Conservation (phyloP, 2,329 filamentous ascomycete genomes). For the Pseudocercospora eumusae region DNA sequence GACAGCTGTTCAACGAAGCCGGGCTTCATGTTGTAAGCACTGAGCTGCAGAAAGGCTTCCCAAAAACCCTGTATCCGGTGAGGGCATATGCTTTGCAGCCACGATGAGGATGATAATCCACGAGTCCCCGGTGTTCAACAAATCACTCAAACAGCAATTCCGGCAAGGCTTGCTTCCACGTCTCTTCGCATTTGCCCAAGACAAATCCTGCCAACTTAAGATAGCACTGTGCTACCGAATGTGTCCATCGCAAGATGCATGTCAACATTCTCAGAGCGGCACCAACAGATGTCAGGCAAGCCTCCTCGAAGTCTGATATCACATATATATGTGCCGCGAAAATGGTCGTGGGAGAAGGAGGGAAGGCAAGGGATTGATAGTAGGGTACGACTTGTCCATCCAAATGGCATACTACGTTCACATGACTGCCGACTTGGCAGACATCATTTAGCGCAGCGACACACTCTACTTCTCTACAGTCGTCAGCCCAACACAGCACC, state of each 20-base stretch:
- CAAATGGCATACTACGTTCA: neutral
- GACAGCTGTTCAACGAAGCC: slow-evolving; percentile 66
- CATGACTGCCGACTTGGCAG: neutral
- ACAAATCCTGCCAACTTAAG: neutral
- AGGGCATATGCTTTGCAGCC: slow-evolving; percentile 75
- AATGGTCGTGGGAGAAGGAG: too few relatives aligned
- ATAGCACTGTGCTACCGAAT: neutral
- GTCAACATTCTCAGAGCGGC: neutral
- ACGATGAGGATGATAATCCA: neutral
- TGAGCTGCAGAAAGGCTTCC: slow-evolving; percentile 74
- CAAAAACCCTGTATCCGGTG: slow-evolving; percentile 69
- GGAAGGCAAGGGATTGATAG: too few relatives aligned
- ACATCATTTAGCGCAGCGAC: neutral
- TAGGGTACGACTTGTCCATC: neutral
- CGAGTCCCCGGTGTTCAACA: too few relatives aligned
- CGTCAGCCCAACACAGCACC: neutral
- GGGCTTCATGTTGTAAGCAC: slow-evolving; percentile 67
- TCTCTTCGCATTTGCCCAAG: neutral
- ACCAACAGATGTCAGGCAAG: neutral
- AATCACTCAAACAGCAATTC: neutral
- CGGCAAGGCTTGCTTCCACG: neutral
- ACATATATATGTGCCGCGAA: neutral
- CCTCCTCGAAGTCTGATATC: neutral
- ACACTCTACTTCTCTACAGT: neutral
- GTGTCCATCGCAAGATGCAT: neutral